Base-by-base conservation (phyloP, 192 early-diverging fungal species). In the Coemansia sp. region DNA sequence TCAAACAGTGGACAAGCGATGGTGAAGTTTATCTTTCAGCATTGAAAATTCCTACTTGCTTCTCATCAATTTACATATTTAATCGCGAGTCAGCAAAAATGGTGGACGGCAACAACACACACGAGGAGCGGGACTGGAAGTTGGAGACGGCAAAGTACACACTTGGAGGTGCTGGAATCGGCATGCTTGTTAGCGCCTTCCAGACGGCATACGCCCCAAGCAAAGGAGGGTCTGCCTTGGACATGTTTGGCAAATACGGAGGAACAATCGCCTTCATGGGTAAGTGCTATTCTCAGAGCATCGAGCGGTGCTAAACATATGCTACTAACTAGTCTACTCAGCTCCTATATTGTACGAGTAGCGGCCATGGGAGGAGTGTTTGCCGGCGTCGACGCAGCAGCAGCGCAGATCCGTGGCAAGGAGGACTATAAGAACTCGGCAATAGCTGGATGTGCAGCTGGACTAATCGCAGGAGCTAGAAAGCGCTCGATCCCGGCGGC, bases 351-450 rank as follows among this genome's bases (percentile, higher is more conserved):
- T 63, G 55, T n/a, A 27, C 49, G 22, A 49, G 71, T 84, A 90
- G 92, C 91, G 71, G 90, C 89, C 22, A 90, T 93, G 86, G 92
- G 91, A 62, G 92, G 92, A 77, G 84, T 92, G 40, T 93, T 91
- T 88, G 87, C 91, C 40, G 88, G 87, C 38, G 89, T 88, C 51
- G 90, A 90, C 64, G 83, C 87, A 24, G 79, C 85, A 22, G 78
- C 80, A 18, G 70, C 82, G 22, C 81, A 88, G 67, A 73, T 88
- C 63, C 90, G 92, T 66, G 84, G 86, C 68, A 85, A 89, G 63
- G 89, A 91, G 64, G 92, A 93, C 77, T 85, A 87, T 76, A 78
- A 87, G 64, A 93, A 93, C 77, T 86, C 89, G 66, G 89, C 83
- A 27, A 82, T 88, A 62, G 92, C 88, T 68, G 92, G 92, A 49